Evolutionary conservation across 345 rosid species (phyloP), one percentile per base, ranked within the genome.

Genomic region (Gossypium sturtianum): DNA sequence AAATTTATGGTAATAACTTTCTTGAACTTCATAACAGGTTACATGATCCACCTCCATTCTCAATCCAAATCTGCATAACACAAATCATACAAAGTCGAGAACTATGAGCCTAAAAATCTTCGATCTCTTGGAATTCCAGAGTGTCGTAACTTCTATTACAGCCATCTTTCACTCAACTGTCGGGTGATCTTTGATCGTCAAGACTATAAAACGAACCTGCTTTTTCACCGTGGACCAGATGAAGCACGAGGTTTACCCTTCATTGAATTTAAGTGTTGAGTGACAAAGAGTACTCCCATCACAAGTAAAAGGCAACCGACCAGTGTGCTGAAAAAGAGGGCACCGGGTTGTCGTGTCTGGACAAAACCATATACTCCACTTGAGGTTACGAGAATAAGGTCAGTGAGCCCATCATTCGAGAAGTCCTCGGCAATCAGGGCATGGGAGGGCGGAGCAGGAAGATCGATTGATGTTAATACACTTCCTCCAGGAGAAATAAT

Each of bases 261-360:
- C n/a, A 82, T 75, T 20, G 98, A 96, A 81, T 89, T 91, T 75
- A 91, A 79, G 90, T 96, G 97, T 72, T 93, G 97, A 62, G 97
- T 82, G 74, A 93, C 85, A 51, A 96, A 91, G 67, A 93, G 86
- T 73, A 91, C 90, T 78, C 93, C 98, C 99, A 93, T 93, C 59
- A 93, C 98, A 43, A 93, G 86, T 43, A 96, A 69, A 73, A 96
- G 93, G 82, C 98, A 91, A 59, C 97, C 99, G 2, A 93, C 99
- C 77, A 93, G 86, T 16, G 97, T 89, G 85, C 99, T 96, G 89
- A 96, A 93, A 92, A 93, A 96, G 83, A 96, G 86, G 78, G 98
- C 99, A 43, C 99, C 99, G 0, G 99, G 99, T 66, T 91, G 97
- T 80, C 98, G 90, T 25, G 97, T 89, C 80, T 96, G 99, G 75